Percentiles rank a stretch among this genome's conserved stretches.
Conservation (phyloP, 73 alveolate genomes). For the Tetrahymena malaccensis region DNA sequence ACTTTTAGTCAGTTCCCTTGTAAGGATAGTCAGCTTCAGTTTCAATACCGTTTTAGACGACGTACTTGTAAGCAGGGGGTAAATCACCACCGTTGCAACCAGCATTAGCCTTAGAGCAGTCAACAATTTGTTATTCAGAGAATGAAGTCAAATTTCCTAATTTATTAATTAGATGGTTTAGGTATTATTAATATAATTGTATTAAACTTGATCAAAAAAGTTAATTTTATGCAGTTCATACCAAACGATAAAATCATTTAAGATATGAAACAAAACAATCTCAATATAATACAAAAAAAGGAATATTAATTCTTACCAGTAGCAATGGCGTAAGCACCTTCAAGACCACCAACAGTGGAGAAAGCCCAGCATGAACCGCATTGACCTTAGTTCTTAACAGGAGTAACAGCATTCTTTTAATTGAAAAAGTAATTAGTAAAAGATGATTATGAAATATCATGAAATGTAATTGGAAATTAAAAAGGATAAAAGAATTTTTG, state of each 20-base stretch:
- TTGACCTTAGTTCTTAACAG: conserved; percentile 70
- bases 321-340: conserved; percentile 2
- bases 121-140: conserved; percentile 55
- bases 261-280: too few relatives aligned
- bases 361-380: conserved; percentile 94
- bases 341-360: conserved; percentile 47
- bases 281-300: not conserved
- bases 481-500: not conserved
- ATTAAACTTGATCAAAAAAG: too few relatives aligned
- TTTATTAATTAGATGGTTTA: not conserved
- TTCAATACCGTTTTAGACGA: conserved; percentile 18
- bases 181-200: too few relatives aligned
- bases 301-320: not conserved
- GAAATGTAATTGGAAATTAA: not conserved
- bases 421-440: not conserved
- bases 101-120: conserved; percentile 17
- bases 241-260: too few relatives aligned
- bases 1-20: conserved; percentile 39
- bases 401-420: conserved; percentile 35
- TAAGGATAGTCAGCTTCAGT: conserved; percentile 75
- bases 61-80: conserved; percentile 59
- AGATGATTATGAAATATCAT: not conserved
- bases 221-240: too few relatives aligned
- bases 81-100: conserved; percentile 77
- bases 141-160: not conserved